Evolutionary conservation across 108 stramenopile species (phyloP).

Genomic region (Aureococcus anophagefferens): DNA sequence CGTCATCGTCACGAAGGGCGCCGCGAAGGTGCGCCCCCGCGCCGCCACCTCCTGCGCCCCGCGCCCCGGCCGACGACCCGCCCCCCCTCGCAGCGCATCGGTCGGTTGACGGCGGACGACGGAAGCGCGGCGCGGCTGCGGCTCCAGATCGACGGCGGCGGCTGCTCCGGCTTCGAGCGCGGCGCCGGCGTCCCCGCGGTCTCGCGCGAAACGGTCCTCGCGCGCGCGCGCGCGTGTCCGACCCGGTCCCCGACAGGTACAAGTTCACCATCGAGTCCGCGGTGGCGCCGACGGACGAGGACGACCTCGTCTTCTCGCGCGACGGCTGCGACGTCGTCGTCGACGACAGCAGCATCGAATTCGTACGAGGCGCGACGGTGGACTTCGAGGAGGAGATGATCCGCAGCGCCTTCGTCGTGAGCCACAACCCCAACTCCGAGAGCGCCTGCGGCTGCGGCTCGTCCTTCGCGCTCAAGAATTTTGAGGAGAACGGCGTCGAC

Average conservation of each 20-base stretch:
- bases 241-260: constrained; percentile 3
- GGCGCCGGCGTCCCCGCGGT: not conserved
- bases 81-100: not conserved
- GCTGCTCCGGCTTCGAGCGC: constrained; percentile 45
- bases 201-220: constrained; percentile 7
- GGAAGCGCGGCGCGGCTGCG: constrained; percentile 7
- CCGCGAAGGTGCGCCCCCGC: not conserved
- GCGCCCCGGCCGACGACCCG: no score
- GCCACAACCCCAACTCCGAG: constrained; percentile 39
- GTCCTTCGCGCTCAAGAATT: constrained; percentile 42
- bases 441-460: constrained; percentile 44
- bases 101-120: not conserved
- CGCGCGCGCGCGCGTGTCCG: constrained; percentile 14
- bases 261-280: not conserved
- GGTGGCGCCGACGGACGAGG: not conserved
- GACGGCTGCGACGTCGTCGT: constrained; percentile 33
- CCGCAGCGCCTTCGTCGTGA: constrained; percentile 34
- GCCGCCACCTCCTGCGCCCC: no score
- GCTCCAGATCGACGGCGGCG: constrained; percentile 39
- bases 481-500: constrained; percentile 14
- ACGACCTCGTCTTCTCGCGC: constrained; percentile 10
- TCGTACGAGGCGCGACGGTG: constrained; percentile 38
- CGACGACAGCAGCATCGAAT: constrained; percentile 29
- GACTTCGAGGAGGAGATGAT: constrained; percentile 43
- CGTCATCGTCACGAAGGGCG: not conserved